These are phyloP conservation scores for Backusella circina DNA, from an alignment of 192 early-diverging fungal species.

Conservation along the genomic window DNA sequence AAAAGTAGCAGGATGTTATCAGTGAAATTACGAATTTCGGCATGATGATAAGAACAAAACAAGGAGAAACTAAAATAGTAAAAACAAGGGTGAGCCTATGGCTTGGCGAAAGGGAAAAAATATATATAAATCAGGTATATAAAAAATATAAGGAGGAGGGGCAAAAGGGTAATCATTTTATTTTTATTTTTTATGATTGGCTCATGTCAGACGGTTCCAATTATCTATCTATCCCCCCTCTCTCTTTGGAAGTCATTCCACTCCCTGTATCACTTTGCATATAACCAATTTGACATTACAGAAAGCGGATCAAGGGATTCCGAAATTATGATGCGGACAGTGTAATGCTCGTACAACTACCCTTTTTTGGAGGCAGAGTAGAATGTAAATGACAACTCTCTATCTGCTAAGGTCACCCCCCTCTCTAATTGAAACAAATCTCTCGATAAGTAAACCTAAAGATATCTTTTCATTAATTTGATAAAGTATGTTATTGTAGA, in stretches of 20 bases:
- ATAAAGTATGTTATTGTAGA: background rate
- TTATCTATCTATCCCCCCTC: background rate
- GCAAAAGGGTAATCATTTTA: background rate
- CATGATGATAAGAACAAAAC: background rate
- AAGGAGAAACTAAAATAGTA: conserved; percentile 3
- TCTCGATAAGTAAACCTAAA: background rate
- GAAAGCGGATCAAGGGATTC: background rate
- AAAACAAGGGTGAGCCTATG: background rate
- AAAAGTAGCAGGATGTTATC: conserved; percentile 1
- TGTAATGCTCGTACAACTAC: background rate
- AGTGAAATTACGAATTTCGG: background rate
- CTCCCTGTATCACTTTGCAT: background rate
- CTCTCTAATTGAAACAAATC: background rate
- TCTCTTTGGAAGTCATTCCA: background rate
- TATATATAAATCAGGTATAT: background rate
- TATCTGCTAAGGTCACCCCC: background rate
- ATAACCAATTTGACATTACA: background rate
- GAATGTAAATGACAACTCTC: background rate
- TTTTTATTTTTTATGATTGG: background rate
- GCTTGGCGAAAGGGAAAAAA: background rate
- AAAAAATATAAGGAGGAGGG: background rate
- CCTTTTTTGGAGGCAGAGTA: background rate
- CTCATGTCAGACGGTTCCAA: background rate
- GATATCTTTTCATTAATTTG: background rate
- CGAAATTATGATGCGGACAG: background rate